Conservation (phyloP, 345 rosid species). For the Xanthoceras sorbifolium region DNA sequence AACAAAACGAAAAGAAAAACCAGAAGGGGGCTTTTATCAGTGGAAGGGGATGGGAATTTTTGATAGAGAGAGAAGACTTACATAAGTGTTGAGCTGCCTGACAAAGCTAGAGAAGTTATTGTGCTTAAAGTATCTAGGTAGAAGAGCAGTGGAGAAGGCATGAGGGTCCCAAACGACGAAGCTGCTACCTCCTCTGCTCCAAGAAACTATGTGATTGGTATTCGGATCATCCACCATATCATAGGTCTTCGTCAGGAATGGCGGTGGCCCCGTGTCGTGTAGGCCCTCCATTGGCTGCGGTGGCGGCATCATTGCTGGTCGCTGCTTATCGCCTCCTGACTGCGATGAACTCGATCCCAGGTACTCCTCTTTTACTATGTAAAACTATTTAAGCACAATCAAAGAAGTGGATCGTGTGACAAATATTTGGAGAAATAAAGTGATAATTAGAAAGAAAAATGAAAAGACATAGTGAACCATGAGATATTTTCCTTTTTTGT, state of each 20-base stretch:
- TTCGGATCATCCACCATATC: conserved; percentile 75
- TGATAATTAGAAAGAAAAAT: neutral
- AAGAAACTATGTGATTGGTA: conserved; percentile 69
- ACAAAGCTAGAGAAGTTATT: conserved; percentile 93
- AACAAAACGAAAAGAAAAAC: too few species aligned
- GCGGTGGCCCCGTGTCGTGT: conserved; percentile 74
- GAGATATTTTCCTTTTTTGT: neutral
- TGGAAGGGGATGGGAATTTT: neutral
- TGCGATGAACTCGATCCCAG: conserved; percentile 29
- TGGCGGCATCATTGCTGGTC: conserved; percentile 14
- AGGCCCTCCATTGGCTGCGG: conserved; percentile 80
- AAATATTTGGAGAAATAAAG: neutral
- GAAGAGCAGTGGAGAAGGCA: conserved; percentile 59
- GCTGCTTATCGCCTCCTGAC: conserved; percentile 21
- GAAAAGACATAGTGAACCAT: neutral
- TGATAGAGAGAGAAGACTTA: conserved; percentile 33
- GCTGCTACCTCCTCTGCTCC: conserved; percentile 68
- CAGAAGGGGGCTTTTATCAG: neutral
- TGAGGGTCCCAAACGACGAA: conserved; percentile 85
- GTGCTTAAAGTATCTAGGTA: conserved; percentile 87
- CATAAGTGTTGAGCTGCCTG: conserved; percentile 89
- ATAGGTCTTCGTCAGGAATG: conserved; percentile 80
- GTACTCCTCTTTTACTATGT: conserved; percentile 46
- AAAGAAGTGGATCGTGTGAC: neutral
- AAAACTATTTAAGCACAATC: neutral